phyloP scores from a whole-genome alignment of 345 rosid species.

The Bruguiera parviflora region DNA sequence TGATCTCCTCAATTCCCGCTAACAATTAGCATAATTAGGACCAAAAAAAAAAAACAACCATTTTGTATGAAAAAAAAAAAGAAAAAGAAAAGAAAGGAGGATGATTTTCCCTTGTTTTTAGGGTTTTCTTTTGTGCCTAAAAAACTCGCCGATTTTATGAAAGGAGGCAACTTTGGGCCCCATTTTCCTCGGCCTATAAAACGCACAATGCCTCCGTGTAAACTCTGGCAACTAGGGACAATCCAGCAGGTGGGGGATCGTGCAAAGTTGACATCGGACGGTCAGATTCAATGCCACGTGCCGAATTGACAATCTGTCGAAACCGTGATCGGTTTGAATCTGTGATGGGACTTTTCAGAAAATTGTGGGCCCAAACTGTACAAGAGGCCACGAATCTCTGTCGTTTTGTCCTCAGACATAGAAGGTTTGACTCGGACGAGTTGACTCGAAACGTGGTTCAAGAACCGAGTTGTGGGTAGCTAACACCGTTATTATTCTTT shows the following conservation, averaged over 20 bases:
- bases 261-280: too few species aligned
- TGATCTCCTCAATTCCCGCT: too few species aligned
- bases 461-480: not conserved
- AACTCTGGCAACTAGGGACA: too few species aligned
- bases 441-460: not conserved
- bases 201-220: not conserved
- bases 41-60: too few species aligned
- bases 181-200: not conserved
- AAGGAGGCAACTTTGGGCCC: not conserved
- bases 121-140: not conserved
- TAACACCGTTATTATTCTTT: too few species aligned
- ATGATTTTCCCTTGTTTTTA: not conserved
- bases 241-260: too few species aligned
- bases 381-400: slow-evolving; percentile 45
- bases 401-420: slow-evolving; percentile 36
- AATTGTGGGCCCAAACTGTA: slow-evolving; percentile 17
- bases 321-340: too few species aligned
- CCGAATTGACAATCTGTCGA: too few species aligned
- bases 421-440: not conserved
- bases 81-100: not conserved
- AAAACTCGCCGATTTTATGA: not conserved
- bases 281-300: too few species aligned
- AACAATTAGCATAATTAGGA: too few species aligned
- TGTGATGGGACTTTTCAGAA: slow-evolving; percentile 25
- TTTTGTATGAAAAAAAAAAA: not conserved